Base-by-base conservation (phyloP, 768 basidiomycete genomes). In the Mrakia gelida region DNA sequence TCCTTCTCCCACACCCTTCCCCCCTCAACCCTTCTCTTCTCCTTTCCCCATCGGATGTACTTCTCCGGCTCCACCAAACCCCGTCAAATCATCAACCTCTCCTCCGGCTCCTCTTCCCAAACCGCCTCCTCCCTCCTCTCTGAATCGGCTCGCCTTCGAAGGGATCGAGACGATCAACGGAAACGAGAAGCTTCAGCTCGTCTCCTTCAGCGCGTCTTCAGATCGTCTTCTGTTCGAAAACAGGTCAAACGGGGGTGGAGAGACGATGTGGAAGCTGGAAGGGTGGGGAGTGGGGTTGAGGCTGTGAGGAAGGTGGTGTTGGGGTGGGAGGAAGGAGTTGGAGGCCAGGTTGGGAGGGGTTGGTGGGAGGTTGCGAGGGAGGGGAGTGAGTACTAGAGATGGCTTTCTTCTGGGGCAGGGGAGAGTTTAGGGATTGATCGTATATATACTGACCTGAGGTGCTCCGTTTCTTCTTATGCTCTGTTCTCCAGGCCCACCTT, bases 61-160 rank as follows among this genome's bases (percentile, higher is more conserved):
- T 77, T 77, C 49, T 73, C 76, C 28, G 77, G 77, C 23, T 73
- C 77, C 3, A 49, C 77, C 16, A 52, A 38, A 18, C 71, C 77
- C 3, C 49, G n/a, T 9, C 32, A 26, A 23, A 26, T 67, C 21
- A 54, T 79, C 78, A 79, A 79, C 52, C 78, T 79, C 65, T 75
- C 73, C 10, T 75, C 73, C 13, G 78, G 72, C 6, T 41, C 43
- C 18, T 41, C 73, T 21, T n/a, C 72, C 23, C 18, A 26, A 11
- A 30, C 34, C 28, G 52, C 68, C 0, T 30, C n/a, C 13, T 23
- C 26, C 41, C n/a, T 71, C 3, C 74, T 75, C 54, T 30, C 59
- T 32, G n/a, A 73, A 23, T 34, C 77, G 0, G 70, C 70, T 18
- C 52, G 34, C 23, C 56, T 45, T 4, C 73, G 78, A 30, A 26